These are phyloP conservation scores for Venturiaceae sp. DNA, from an alignment of 2,329 filamentous ascomycete genomes.

Conservation along the genomic window DNA sequence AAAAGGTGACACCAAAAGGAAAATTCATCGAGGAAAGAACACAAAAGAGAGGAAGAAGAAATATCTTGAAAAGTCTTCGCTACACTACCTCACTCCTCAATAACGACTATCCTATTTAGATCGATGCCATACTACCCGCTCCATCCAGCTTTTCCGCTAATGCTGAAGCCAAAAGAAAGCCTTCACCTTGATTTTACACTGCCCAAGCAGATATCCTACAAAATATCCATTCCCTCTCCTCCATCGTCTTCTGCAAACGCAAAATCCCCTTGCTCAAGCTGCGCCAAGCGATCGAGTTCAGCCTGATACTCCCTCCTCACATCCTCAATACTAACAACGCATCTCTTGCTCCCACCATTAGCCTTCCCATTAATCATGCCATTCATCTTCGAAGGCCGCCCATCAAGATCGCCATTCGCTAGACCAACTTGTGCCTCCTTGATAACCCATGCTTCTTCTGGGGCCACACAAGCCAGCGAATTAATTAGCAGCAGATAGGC, in stretches of 20 bases:
- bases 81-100: too few relatives aligned
- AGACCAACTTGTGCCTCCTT: conserved; percentile 30
- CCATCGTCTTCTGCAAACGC: conserved; percentile 48
- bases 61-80: too few relatives aligned
- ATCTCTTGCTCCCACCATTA: conserved; percentile 43
- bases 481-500: conserved; percentile 92
- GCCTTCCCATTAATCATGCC: neutral
- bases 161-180: too few relatives aligned
- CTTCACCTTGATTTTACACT: too few relatives aligned
- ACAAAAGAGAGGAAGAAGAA: too few relatives aligned
- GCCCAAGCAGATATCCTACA: too few relatives aligned
- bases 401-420: neutral
- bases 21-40: too few relatives aligned
- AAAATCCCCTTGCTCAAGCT: conserved; percentile 84
- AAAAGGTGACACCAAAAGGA: too few relatives aligned
- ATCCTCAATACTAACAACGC: conserved; percentile 76
- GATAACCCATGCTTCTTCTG: conserved; percentile 74
- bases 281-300: conserved; percentile 79
- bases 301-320: conserved; percentile 81
- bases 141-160: too few relatives aligned
- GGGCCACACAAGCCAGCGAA: conserved; percentile 73
- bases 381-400: conserved; percentile 9
- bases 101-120: too few relatives aligned
- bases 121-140: too few relatives aligned
- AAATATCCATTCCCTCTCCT: conserved; percentile 30